phyloP scores from a whole-genome alignment of 2,329 filamentous ascomycete species.

The Sporothrix pallida region DNA sequence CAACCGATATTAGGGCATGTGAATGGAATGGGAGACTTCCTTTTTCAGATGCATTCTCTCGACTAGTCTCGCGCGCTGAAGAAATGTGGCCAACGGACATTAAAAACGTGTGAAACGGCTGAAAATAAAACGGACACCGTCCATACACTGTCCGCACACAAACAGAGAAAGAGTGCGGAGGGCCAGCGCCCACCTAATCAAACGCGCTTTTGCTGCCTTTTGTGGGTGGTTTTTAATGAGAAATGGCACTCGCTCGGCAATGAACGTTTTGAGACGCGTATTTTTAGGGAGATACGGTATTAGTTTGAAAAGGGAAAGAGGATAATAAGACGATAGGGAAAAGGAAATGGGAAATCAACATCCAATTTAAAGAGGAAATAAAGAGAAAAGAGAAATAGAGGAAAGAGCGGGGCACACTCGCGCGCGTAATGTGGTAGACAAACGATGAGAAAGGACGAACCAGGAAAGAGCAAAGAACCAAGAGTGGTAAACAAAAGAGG shows the following conservation, averaged over 20 bases:
- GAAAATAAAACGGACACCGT: neutral
- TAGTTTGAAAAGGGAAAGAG: no score
- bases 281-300: no score
- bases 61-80: neutral
- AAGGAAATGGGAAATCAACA: neutral
- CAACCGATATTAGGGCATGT: neutral
- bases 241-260: neutral
- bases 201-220: slow-evolving; percentile 4
- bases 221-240: slow-evolving; percentile 7
- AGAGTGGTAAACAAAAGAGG: neutral
- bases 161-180: no score
- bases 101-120: neutral
- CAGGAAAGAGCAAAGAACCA: neutral
- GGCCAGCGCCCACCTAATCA: neutral
- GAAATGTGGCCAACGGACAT: neutral
- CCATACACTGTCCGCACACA: slow-evolving; percentile 17
- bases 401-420: neutral
- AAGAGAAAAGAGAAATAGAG: neutral
- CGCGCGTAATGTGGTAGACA: neutral
- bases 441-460: neutral
- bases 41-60: neutral
- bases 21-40: neutral
- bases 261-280: neutral
- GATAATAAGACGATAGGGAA: no score
- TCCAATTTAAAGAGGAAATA: slow-evolving; percentile 12